Evolutionary conservation across 306 rosid species (phyloP).

Genomic region (Acacia crassicarpa): DNA sequence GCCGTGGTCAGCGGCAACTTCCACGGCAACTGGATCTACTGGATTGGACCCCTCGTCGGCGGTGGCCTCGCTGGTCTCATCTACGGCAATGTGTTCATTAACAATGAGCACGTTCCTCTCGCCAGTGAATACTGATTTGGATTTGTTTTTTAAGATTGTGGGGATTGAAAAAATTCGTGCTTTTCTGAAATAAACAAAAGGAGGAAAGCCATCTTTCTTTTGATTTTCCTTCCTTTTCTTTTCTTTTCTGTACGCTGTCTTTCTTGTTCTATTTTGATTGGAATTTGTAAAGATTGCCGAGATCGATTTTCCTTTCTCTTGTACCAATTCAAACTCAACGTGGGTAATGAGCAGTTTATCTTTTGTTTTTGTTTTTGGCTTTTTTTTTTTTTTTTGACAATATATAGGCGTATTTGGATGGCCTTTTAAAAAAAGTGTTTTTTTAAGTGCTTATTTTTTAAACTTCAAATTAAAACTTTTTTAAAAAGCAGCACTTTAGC

Average conservation of each 20-base stretch:
- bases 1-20: conserved; percentile 86
- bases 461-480: no score
- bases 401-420: no score
- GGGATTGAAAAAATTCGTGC: not conserved
- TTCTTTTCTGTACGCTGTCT: not conserved
- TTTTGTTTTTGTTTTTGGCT: no score
- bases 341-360: not conserved
- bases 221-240: not conserved
- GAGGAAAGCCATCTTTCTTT: not conserved
- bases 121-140: conserved; percentile 37
- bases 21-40: conserved; percentile 79
- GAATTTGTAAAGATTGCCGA: not conserved
- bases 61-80: conserved; percentile 91
- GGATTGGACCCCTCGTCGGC: conserved; percentile 87
- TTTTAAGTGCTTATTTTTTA: no score
- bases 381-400: no score
- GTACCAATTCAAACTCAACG: not conserved
- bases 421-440: no score
- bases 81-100: conserved; percentile 66
- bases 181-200: not conserved
- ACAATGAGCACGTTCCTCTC: conserved; percentile 60
- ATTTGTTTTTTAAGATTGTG: not conserved
- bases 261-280: not conserved
- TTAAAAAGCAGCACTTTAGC: no score
- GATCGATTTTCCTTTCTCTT: not conserved